Evolutionary conservation across 192 early-diverging fungal genomes (phyloP).

Genomic region (Glomus cerebriforme): DNA sequence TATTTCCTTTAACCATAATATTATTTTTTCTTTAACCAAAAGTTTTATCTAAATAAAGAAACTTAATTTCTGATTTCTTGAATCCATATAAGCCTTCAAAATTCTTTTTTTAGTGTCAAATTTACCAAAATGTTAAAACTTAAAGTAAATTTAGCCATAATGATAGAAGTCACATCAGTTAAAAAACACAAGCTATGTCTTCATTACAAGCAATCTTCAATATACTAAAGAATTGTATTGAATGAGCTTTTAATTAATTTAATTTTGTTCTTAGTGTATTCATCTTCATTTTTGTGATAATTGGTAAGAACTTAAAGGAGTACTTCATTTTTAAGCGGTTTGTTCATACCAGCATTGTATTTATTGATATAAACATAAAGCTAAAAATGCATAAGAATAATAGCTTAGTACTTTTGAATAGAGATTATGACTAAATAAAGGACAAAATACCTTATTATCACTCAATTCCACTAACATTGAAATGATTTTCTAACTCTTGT

Average conservation of each 20-base stretch:
- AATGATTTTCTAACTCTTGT: too few species aligned
- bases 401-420: constrained; percentile 19
- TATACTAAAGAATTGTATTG: constrained; percentile 6
- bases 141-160: not conserved
- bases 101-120: constrained; percentile 6
- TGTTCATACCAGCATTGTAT: constrained; percentile 4
- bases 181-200: constrained; percentile 1
- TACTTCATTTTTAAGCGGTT: constrained; percentile 4
- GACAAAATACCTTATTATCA: too few species aligned
- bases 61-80: not conserved
- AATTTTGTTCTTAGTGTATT: not conserved
- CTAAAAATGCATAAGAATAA: constrained; percentile 9
- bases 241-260: not conserved
- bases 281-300: not conserved
- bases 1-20: constrained; percentile 5
- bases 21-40: constrained; percentile 11
- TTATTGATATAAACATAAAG: not conserved
- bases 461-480: too few species aligned
- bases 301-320: not conserved
- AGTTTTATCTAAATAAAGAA: not conserved
- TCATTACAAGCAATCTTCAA: constrained; percentile 10
- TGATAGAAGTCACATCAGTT: constrained; percentile 8
- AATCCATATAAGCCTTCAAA: constrained; percentile 8
- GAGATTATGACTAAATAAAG: too few species aligned
- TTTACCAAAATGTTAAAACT: constrained; percentile 8